A percentile compares a stretch with the other conserved stretches of the same genome.
Conservation (phyloP, 164 flowering plant genomes). For the Kalanchoe fedtschenkoi region DNA sequence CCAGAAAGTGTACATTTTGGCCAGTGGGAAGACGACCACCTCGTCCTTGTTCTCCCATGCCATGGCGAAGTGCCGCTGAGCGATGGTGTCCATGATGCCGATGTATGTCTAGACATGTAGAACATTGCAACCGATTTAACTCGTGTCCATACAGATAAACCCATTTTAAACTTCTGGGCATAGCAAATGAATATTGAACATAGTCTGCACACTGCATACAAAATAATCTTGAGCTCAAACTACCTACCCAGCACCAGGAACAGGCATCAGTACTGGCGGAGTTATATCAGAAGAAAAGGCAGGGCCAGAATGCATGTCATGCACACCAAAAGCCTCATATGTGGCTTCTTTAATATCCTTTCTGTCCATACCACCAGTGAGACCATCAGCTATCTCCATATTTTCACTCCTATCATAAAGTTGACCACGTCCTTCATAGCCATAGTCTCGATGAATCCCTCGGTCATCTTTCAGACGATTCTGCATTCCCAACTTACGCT, state of each 20-base stretch:
- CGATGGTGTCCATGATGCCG: constrained; percentile 2
- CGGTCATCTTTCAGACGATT: constrained; percentile 65
- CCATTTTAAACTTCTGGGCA: too few species aligned
- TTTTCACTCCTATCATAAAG: constrained; percentile 68
- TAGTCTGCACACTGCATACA: too few species aligned
- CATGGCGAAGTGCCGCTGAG: background rate
- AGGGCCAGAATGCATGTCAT: constrained; percentile 49
- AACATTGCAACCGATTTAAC: too few species aligned
- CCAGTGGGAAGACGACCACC: background rate
- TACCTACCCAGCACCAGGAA: too few species aligned
- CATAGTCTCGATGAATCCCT: constrained; percentile 39
- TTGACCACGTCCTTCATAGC: constrained; percentile 41
- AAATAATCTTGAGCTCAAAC: too few species aligned
- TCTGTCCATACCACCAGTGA: constrained; percentile 46
- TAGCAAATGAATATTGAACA: too few species aligned
- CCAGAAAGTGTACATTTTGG: constrained; percentile 6
- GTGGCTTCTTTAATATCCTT: constrained; percentile 63
- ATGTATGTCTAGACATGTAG: too few species aligned
- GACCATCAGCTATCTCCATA: too few species aligned
- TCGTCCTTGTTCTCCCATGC: background rate
- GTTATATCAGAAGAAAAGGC: constrained; percentile 75
- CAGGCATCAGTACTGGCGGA: too few species aligned
- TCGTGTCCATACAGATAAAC: too few species aligned
- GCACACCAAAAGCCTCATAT: constrained; percentile 72
- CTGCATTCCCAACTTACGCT: constrained; percentile 54